Percentiles rank a stretch among this genome's conserved stretches.
Evolutionary conservation across 2,329 filamentous ascomycete genomes (phyloP).

Genomic region (Alternaria atra): DNA sequence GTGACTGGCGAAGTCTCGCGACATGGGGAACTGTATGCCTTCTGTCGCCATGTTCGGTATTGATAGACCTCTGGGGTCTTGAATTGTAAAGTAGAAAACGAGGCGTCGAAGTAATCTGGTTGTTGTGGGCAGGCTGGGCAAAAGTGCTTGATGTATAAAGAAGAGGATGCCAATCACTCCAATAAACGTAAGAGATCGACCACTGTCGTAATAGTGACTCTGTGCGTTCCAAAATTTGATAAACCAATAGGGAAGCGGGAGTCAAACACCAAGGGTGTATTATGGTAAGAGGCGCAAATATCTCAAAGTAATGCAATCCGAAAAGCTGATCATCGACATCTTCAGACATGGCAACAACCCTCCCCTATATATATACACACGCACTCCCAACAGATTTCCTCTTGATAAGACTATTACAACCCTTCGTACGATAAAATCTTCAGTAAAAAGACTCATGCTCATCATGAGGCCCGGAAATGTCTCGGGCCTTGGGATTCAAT

Average conservation of each 20-base stretch:
- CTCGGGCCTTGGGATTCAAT: conserved; percentile 5
- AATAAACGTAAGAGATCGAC: not conserved
- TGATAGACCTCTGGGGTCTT: not conserved
- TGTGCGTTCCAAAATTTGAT: not conserved
- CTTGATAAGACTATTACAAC: not conserved
- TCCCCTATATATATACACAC: not conserved
- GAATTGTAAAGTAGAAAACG: not conserved
- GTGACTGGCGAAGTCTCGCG: conserved; percentile 25
- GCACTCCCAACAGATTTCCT: not conserved
- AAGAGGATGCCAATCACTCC: not conserved
- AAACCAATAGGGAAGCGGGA: not conserved
- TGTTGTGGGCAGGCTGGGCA: not conserved
- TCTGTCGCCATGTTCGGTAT: conserved; percentile 26
- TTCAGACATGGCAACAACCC: not conserved
- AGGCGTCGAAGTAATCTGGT: not conserved
- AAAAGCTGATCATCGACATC: not conserved
- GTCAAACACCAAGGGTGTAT: not conserved
- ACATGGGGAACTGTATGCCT: conserved; percentile 17
- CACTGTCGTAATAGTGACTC: not conserved
- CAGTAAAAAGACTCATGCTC: not conserved
- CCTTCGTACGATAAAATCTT: not conserved
- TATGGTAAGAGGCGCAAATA: not conserved
- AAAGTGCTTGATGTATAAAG: not conserved
- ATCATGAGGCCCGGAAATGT: not conserved
- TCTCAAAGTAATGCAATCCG: not conserved